These are phyloP conservation scores for Hanseniaspora uvarum DNA, from an alignment of 1,139 yeast genomes.

Conservation along the genomic window DNA sequence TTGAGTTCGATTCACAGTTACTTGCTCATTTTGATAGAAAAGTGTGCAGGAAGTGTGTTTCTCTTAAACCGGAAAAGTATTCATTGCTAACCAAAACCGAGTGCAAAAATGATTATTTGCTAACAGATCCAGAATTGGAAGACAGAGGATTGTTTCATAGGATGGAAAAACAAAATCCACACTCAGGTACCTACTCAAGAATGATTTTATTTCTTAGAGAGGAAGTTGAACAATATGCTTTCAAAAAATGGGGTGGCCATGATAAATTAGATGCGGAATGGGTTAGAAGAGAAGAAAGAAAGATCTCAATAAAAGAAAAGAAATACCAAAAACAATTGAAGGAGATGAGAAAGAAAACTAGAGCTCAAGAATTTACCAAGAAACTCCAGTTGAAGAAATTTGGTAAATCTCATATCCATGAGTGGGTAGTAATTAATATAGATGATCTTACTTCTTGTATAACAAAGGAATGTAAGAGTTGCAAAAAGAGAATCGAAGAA, in stretches of 20 bases:
- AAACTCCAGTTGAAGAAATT: slow-evolving; percentile 44
- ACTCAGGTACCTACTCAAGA: slow-evolving; percentile 71
- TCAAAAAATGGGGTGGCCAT: slow-evolving; percentile 88
- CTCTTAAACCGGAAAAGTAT: slow-evolving; percentile 71
- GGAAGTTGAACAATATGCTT: slow-evolving; percentile 87
- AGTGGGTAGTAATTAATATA: slow-evolving; percentile 56
- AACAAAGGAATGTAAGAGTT: slow-evolving; percentile 58
- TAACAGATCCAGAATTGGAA: slow-evolving; percentile 83
- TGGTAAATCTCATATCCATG: slow-evolving; percentile 61
- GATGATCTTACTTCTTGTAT: slow-evolving; percentile 39
- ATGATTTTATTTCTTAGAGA: slow-evolving; percentile 86
- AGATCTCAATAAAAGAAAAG: slow-evolving; percentile 64
- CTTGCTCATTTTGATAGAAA: slow-evolving; percentile 56
- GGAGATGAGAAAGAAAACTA: slow-evolving; percentile 80
- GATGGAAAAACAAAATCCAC: slow-evolving; percentile 88
- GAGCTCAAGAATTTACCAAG: slow-evolving; percentile 84
- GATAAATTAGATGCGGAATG: slow-evolving; percentile 88
- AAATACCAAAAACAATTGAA: slow-evolving; percentile 62
- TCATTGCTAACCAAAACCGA: slow-evolving; percentile 89
- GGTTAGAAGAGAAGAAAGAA: slow-evolving; percentile 66
- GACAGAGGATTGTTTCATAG: slow-evolving; percentile 62
- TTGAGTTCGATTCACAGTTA: slow-evolving; percentile 69
- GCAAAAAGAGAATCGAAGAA: slow-evolving; percentile 84
- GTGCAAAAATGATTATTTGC: slow-evolving; percentile 78
- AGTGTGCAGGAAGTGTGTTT: slow-evolving; percentile 72